A percentile compares a stretch with the other conserved stretches of the same genome.
These are phyloP conservation scores for Aureobasidium sp. DNA, from an alignment of 2,329 filamentous ascomycete genomes.

Conservation along the genomic window DNA sequence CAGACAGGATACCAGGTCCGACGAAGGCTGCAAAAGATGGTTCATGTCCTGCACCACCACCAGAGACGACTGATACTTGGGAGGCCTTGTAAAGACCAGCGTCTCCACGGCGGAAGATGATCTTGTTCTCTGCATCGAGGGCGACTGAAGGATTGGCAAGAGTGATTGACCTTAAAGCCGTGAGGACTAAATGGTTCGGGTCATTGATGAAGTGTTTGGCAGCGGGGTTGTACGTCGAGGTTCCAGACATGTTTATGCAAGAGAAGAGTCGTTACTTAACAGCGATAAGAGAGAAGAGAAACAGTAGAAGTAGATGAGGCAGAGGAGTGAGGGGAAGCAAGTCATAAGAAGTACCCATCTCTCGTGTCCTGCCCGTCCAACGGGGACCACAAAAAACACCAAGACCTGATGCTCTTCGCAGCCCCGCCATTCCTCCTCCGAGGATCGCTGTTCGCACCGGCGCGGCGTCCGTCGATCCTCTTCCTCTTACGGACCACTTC, in stretches of 20 bases:
- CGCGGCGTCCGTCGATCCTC: neutral
- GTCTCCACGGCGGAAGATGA: conserved; percentile 65
- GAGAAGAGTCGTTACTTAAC: neutral
- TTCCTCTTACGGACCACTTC: neutral
- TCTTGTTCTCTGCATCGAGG: conserved; percentile 72
- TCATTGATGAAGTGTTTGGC: conserved; percentile 85
- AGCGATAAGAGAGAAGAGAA: neutral
- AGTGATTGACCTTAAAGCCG: conserved; percentile 69
- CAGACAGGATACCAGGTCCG: conserved; percentile 70
- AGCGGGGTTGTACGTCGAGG: conserved; percentile 7
- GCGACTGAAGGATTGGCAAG: conserved; percentile 77
- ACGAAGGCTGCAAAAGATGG: conserved; percentile 83
- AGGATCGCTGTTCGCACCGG: conserved; percentile 10
- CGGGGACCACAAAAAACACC: conserved; percentile 6
- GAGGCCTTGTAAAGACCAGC: conserved; percentile 30
- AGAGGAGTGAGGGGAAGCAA: neutral
- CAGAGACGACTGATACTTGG: conserved; percentile 75
- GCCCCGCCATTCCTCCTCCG: conserved; percentile 4
- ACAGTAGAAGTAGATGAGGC: neutral
- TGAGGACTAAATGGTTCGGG: conserved; percentile 67
- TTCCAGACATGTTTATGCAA: conserved; percentile 8
- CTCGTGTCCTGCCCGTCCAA: conserved; percentile 5
- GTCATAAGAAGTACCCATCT: conserved; percentile 5
- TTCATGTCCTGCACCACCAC: conserved; percentile 85
- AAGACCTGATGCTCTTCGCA: neutral